Conservation (phyloP, 2,329 filamentous ascomycete species). For the Huntiella decipiens region DNA sequence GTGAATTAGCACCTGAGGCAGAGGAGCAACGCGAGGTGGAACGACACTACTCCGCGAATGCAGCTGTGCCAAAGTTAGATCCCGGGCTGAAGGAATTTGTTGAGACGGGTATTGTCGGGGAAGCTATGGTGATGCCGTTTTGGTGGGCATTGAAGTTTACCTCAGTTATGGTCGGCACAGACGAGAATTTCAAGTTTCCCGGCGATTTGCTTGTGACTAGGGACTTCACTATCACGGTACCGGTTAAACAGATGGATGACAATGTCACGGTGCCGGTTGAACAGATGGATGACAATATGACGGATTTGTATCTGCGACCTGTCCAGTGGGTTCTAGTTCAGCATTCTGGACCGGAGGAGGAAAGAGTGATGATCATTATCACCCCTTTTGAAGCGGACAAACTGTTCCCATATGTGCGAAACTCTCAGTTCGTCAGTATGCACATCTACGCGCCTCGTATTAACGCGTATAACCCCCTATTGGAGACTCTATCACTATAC, state of each 20-base stretch:
- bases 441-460: constrained; percentile 32
- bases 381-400: constrained; percentile 41
- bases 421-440: constrained; percentile 21
- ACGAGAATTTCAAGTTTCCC: constrained; percentile 17
- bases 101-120: constrained; percentile 16
- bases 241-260: not conserved
- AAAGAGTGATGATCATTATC: constrained; percentile 28
- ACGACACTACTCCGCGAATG: constrained; percentile 22
- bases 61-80: constrained; percentile 20
- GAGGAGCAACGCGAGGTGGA: constrained; percentile 40
- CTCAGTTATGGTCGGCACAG: too few species aligned
- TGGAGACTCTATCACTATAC: constrained; percentile 30
- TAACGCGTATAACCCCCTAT: constrained; percentile 18
- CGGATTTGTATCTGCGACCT: constrained; percentile 30
- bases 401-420: constrained; percentile 24
- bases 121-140: too few species aligned
- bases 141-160: too few species aligned
- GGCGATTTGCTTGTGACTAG: constrained; percentile 25
- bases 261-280: constrained; percentile 18
- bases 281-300: not conserved
- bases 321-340: constrained; percentile 32
- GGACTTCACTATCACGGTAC: constrained; percentile 32
- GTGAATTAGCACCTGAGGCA: constrained; percentile 45
- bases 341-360: not conserved
- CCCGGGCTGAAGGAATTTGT: constrained; percentile 24